Evolutionary conservation across 2,329 filamentous ascomycete species (phyloP).

Genomic region (Venturia nashicola): DNA sequence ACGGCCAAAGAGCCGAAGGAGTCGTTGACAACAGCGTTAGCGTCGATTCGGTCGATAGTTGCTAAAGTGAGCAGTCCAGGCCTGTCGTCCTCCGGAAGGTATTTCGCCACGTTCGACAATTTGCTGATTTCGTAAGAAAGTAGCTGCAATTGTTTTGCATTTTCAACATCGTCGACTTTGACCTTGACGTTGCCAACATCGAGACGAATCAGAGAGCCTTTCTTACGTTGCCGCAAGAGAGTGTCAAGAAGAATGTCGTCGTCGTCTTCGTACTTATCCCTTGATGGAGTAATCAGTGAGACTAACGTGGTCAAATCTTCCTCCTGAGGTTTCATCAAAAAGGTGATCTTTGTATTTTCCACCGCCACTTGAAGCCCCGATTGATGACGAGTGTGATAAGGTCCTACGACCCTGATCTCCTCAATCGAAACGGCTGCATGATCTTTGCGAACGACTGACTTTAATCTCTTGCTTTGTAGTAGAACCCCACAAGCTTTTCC

Average conservation of each 20-base stretch:
- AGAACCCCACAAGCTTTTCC: slow-evolving; percentile 65
- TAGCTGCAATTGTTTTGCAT: slow-evolving; percentile 54
- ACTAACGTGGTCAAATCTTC: slow-evolving; percentile 71
- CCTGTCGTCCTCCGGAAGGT: slow-evolving; percentile 87
- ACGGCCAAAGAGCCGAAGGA: slow-evolving; percentile 50
- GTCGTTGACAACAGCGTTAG: slow-evolving; percentile 51
- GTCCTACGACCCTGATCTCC: slow-evolving; percentile 61
- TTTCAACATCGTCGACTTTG: slow-evolving; percentile 48
- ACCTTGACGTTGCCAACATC: slow-evolving; percentile 53
- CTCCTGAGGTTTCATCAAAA: slow-evolving; percentile 60
- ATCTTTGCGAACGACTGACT: slow-evolving; percentile 62
- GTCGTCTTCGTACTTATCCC: slow-evolving; percentile 75
- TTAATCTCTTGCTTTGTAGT: slow-evolving; percentile 69
- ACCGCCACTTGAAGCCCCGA: slow-evolving; percentile 53
- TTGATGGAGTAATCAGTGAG: slow-evolving; percentile 80
- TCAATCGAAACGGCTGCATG: slow-evolving; percentile 63
- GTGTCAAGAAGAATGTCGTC: slow-evolving; percentile 73
- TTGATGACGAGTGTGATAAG: slow-evolving; percentile 45
- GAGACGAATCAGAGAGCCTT: slow-evolving; percentile 69
- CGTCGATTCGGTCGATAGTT: slow-evolving; percentile 50
- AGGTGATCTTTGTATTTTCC: slow-evolving; percentile 58
- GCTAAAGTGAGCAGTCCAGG: slow-evolving; percentile 73
- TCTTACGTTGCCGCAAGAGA: slow-evolving; percentile 69
- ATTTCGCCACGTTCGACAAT: slow-evolving; percentile 80
- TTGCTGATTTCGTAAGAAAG: slow-evolving; percentile 70